Conservation (phyloP, 176 grass and related monocot genomes). For the Bromus sterilis region DNA sequence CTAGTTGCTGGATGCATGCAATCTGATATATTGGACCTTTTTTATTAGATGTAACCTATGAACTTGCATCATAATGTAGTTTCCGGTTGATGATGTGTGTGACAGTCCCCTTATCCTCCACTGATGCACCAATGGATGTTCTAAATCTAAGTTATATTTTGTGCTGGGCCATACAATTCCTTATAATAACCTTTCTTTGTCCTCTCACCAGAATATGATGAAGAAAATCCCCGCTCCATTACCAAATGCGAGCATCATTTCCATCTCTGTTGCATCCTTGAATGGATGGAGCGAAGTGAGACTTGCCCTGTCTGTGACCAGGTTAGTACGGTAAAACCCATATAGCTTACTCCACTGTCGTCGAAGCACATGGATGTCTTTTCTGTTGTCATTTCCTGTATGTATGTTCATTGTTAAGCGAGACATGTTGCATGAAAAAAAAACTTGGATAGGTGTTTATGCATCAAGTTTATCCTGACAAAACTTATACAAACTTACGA, state of each 20-base stretch:
- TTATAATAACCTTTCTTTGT: conserved; percentile 7
- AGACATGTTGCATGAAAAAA: background rate
- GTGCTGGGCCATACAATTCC: background rate
- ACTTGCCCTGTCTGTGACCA: conserved; percentile 85
- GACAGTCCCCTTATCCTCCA: background rate
- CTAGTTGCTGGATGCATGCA: background rate
- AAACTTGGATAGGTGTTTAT: background rate
- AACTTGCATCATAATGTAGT: background rate
- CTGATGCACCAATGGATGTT: background rate
- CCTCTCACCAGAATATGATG: conserved; percentile 66
- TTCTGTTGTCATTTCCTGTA: background rate
- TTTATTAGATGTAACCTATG: background rate
- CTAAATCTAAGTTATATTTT: background rate
- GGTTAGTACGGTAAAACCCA: conserved; percentile 31
- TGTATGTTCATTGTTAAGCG: background rate
- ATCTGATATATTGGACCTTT: background rate
- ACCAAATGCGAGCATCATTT: conserved; percentile 89
- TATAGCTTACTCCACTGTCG: background rate
- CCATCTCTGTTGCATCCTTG: conserved; percentile 85
- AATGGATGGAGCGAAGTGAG: conserved; percentile 90
- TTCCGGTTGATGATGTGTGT: background rate
- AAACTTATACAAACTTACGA: background rate
- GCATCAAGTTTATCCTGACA: background rate
- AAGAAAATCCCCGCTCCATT: conserved; percentile 65
- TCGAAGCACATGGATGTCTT: background rate